Conservation (phyloP, 1,284 basidiomycete genomes). For the Sanghuangporus sanghuang region DNA sequence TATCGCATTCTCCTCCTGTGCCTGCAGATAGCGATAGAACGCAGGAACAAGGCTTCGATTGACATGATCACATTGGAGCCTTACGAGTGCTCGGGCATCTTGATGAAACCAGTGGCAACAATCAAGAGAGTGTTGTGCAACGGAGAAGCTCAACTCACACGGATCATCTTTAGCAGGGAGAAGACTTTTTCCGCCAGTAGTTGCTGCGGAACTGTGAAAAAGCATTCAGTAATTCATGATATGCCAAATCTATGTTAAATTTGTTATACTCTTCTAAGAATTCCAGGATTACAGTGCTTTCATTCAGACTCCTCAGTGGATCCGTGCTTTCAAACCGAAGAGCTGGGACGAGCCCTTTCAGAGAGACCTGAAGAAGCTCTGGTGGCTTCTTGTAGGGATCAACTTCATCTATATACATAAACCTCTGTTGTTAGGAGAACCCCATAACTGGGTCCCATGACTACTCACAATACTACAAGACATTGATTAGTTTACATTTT, state of each 20-base stretch:
- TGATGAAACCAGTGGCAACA: background rate
- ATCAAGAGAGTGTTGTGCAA: background rate
- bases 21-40: slow-evolving; percentile 77
- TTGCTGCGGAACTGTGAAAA: slow-evolving; percentile 38
- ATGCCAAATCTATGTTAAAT: background rate
- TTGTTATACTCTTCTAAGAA: slow-evolving; percentile 59
- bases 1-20: slow-evolving; percentile 58
- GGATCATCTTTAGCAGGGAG: slow-evolving; percentile 55
- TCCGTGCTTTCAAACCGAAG: slow-evolving; percentile 48
- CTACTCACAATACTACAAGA: background rate
- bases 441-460: background rate
- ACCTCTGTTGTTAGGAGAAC: background rate
- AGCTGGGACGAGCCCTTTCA: slow-evolving; percentile 75
- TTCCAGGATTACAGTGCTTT: slow-evolving; percentile 70
- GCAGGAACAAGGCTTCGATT: slow-evolving; percentile 63
- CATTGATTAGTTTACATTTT: background rate
- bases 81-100: slow-evolving; percentile 64
- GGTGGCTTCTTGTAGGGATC: slow-evolving; percentile 79
- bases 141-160: slow-evolving; percentile 36
- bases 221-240: background rate
- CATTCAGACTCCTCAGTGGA: slow-evolving; percentile 56
- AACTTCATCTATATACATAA: slow-evolving; percentile 52
- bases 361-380: slow-evolving; percentile 72
- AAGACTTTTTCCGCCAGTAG: slow-evolving; percentile 42
- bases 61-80: slow-evolving; percentile 65